phyloP scores from a whole-genome alignment of 73 alveolate species.

The Tetrahymena borealis region DNA sequence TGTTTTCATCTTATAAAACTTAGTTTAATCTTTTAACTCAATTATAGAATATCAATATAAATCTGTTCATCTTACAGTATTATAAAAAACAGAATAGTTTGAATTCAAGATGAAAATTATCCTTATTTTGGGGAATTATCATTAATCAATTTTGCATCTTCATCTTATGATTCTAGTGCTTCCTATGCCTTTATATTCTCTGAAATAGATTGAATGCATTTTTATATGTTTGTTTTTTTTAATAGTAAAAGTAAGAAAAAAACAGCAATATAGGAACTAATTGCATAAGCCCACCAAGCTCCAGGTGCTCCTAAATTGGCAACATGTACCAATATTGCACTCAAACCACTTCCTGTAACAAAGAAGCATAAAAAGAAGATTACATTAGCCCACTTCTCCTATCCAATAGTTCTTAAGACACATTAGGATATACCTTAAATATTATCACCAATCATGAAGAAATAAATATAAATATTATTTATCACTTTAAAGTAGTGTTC shows the following conservation, averaged over 20 bases:
- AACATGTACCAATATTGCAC: not conserved
- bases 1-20: too few species aligned
- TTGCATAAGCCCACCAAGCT: not conserved
- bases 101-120: too few species aligned
- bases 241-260: not conserved
- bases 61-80: too few species aligned
- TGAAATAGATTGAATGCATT: not conserved
- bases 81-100: too few species aligned
- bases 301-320: not conserved
- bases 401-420: not conserved
- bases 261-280: not conserved
- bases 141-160: not conserved
- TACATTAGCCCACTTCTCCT: not conserved
- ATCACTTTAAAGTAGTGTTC: not conserved
- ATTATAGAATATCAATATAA: too few species aligned
- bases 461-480: not conserved
- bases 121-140: too few species aligned
- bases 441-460: not conserved
- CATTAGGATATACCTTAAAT: not conserved
- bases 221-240: not conserved
- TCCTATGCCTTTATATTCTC: not conserved
- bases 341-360: not conserved
- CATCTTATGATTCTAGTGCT: not conserved
- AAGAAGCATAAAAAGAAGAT: not conserved
- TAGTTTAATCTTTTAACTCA: too few species aligned